A percentile compares a stretch with the other conserved stretches of the same genome.
phyloP scores from a whole-genome alignment of 2,329 filamentous ascomycete species.

The Sclerotinia subarctica region DNA sequence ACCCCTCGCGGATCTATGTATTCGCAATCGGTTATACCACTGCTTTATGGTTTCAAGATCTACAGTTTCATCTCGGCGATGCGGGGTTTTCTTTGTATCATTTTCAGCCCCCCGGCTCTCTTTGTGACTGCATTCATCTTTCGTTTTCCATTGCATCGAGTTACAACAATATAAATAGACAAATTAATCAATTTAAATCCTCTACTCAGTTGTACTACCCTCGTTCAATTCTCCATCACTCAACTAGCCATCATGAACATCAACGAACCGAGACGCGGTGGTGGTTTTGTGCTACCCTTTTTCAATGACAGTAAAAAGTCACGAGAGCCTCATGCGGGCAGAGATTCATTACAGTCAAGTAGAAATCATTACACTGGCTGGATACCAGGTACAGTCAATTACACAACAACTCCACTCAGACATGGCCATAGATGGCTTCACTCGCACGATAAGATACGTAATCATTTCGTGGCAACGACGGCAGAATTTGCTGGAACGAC shows the following conservation, averaged over 20 bases:
- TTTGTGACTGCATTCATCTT: not conserved
- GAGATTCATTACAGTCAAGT: slow-evolving; percentile 28
- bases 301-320: slow-evolving; percentile 23
- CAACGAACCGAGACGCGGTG: slow-evolving; percentile 27
- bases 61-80: not conserved
- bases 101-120: not conserved
- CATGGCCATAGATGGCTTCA: slow-evolving; percentile 21
- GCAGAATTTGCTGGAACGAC: slow-evolving; percentile 32
- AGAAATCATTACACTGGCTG: slow-evolving; percentile 24
- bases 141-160: not conserved
- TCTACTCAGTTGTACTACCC: not conserved
- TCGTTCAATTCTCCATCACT: slow-evolving; percentile 15
- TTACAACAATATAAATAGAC: not conserved
- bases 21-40: not conserved
- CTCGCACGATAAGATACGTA: slow-evolving; percentile 18
- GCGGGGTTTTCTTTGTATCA: slow-evolving; percentile 2
- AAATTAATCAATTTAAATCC: not conserved
- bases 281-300: slow-evolving; percentile 29
- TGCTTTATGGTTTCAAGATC: slow-evolving; percentile 4
- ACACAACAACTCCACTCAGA: not conserved
- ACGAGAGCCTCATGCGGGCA: slow-evolving; percentile 17
- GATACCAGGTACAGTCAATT: slow-evolving; percentile 27
- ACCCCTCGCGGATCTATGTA: not conserved
- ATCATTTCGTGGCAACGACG: slow-evolving; percentile 25
- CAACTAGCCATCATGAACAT: slow-evolving; percentile 29